phyloP scores from a whole-genome alignment of 2,329 filamentous ascomycete genomes.

The Lizonia empirigonia region DNA sequence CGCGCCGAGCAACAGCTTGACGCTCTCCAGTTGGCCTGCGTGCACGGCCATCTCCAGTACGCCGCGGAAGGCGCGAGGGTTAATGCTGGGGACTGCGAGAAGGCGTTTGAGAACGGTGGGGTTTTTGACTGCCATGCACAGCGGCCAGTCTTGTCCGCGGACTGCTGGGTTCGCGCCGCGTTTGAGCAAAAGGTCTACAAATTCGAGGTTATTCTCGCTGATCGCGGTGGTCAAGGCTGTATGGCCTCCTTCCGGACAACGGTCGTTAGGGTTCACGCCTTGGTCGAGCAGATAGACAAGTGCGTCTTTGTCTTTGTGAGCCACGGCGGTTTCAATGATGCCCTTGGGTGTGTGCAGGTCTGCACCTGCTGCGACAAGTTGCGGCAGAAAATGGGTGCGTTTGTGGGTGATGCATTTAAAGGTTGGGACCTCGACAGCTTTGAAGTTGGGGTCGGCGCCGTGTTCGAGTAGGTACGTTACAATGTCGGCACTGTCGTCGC shows the following conservation, averaged over 20 bases:
- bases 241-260: constrained; percentile 58
- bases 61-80: constrained; percentile 67
- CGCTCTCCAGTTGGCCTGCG: constrained; percentile 68
- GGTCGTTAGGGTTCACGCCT: constrained; percentile 65
- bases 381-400: constrained; percentile 64
- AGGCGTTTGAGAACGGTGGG: constrained; percentile 65
- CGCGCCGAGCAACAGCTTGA: constrained; percentile 68
- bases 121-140: constrained; percentile 69
- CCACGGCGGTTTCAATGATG: constrained; percentile 68
- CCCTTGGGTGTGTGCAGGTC: constrained; percentile 65
- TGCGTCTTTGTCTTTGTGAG: constrained; percentile 64
- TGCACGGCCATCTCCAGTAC: constrained; percentile 70
- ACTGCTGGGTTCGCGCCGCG: constrained; percentile 66
- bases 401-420: constrained; percentile 73
- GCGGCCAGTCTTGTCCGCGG: constrained; percentile 71
- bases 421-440: constrained; percentile 66
- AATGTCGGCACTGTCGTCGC: constrained; percentile 68
- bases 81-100: constrained; percentile 56
- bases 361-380: constrained; percentile 62
- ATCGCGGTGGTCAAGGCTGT: constrained; percentile 71
- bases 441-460: constrained; percentile 58
- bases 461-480: constrained; percentile 63
- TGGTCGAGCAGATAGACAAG: constrained; percentile 65
- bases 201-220: constrained; percentile 61
- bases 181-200: constrained; percentile 63